phyloP scores from a whole-genome alignment of 176 grass and related monocot species.

The Cenchrus purpureus region DNA sequence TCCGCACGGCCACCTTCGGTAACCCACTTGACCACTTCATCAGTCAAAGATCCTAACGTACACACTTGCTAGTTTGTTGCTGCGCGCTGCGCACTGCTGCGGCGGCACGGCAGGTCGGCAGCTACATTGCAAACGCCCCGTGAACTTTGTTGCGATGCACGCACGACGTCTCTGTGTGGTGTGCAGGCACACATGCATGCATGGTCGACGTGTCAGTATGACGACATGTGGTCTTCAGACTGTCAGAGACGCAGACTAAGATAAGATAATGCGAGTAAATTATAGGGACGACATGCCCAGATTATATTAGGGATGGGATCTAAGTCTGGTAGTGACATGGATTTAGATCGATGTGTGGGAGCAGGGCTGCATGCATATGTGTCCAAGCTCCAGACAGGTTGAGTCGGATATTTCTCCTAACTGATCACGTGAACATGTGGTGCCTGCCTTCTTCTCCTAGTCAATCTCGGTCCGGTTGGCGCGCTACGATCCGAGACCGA shows the following conservation, averaged over 20 bases:
- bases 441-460: not conserved
- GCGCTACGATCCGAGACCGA: not conserved
- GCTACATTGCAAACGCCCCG: slow-evolving; percentile 6
- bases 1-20: slow-evolving; percentile 73
- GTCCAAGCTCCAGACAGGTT: not conserved
- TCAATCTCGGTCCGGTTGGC: not conserved
- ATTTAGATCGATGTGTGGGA: not conserved
- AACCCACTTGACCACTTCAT: not conserved
- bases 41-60: not conserved
- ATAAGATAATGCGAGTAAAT: not conserved
- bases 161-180: too few relatives aligned
- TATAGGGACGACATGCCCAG: too few relatives aligned
- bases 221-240: not conserved
- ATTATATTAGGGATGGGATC: too few relatives aligned
- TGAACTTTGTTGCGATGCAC: too few relatives aligned
- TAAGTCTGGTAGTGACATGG: too few relatives aligned
- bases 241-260: not conserved
- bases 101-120: too few relatives aligned
- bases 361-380: not conserved
- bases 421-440: not conserved
- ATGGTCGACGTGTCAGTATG: not conserved
- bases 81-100: too few relatives aligned
- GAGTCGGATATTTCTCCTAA: not conserved
- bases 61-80: too few relatives aligned
- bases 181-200: not conserved